Conservation (phyloP, 2,329 filamentous ascomycete genomes). For the Dryadomyces sulphureus region DNA sequence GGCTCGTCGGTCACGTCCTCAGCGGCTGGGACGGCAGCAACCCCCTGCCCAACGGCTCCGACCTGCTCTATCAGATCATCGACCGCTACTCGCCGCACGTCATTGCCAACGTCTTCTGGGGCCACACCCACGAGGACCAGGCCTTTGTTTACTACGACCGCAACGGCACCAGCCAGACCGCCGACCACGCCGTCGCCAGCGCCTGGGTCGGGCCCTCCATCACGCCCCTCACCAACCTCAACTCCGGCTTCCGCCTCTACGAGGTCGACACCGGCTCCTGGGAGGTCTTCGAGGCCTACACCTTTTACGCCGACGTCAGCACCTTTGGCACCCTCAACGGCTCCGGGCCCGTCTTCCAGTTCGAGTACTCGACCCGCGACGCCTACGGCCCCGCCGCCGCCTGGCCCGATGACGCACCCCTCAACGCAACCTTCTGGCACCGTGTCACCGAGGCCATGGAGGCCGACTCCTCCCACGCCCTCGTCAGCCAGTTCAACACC, state of each 20-base stretch:
- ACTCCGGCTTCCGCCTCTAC: conserved; percentile 44
- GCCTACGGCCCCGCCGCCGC: conserved; percentile 31
- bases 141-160: conserved; percentile 35
- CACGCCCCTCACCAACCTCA: conserved; percentile 32
- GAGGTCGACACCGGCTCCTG: conserved; percentile 42
- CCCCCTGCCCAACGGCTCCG: conserved; percentile 28
- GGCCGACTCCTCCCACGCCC: conserved; percentile 15
- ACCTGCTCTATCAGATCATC: conserved; percentile 33
- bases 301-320: conserved; percentile 38
- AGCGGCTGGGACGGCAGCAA: conserved; percentile 34
- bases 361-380: conserved; percentile 41
- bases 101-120: conserved; percentile 41
- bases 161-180: conserved; percentile 28
- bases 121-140: conserved; percentile 36
- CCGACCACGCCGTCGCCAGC: conserved; percentile 35
- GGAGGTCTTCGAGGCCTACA: conserved; percentile 35
- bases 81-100: conserved; percentile 35
- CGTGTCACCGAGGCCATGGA: conserved; percentile 24
- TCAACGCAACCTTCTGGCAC: conserved; percentile 33
- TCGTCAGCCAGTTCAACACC: conserved; percentile 28
- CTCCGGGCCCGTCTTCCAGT: conserved; percentile 31
- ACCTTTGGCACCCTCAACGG: conserved; percentile 24
- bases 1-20: conserved; percentile 42
- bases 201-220: conserved; percentile 34
- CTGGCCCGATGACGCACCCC: conserved; percentile 26